Conservation (phyloP, 2,329 filamentous ascomycete species). For the Didymella sp. region DNA sequence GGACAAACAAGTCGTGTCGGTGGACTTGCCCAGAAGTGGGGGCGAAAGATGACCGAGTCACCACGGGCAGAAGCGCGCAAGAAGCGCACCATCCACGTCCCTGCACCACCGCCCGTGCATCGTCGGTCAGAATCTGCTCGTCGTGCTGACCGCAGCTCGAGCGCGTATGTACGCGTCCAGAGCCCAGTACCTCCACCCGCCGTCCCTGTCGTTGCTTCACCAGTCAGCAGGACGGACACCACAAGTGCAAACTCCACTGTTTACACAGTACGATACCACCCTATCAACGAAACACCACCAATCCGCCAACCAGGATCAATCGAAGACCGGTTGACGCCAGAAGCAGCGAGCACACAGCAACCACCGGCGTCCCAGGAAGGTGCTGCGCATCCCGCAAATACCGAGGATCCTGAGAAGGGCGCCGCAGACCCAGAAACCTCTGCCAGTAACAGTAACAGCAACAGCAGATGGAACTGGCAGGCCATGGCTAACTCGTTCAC, state of each 20-base stretch:
- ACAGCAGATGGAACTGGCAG: constrained; percentile 55
- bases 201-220: constrained; percentile 57
- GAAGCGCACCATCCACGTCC: constrained; percentile 44
- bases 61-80: constrained; percentile 39
- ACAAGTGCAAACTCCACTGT: constrained; percentile 69
- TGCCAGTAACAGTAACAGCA: constrained; percentile 28
- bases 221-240: constrained; percentile 66
- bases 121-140: constrained; percentile 38
- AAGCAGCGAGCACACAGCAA: constrained; percentile 11
- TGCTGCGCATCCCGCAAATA: constrained; percentile 19
- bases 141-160: constrained; percentile 33
- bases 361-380: constrained; percentile 9
- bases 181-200: constrained; percentile 54
- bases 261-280: constrained; percentile 68
- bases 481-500: constrained; percentile 64
- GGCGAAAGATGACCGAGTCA: constrained; percentile 38
- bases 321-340: constrained; percentile 25
- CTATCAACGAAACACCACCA: constrained; percentile 55
- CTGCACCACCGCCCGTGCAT: constrained; percentile 40
- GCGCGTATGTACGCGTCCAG: constrained; percentile 41
- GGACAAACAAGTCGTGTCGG: constrained; percentile 35
- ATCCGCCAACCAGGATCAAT: constrained; percentile 23
- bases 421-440: constrained; percentile 22
- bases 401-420: constrained; percentile 42
- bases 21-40: constrained; percentile 38